Conservation (phyloP, 2,329 filamentous ascomycete species). For the Rutstroemia sp. region DNA sequence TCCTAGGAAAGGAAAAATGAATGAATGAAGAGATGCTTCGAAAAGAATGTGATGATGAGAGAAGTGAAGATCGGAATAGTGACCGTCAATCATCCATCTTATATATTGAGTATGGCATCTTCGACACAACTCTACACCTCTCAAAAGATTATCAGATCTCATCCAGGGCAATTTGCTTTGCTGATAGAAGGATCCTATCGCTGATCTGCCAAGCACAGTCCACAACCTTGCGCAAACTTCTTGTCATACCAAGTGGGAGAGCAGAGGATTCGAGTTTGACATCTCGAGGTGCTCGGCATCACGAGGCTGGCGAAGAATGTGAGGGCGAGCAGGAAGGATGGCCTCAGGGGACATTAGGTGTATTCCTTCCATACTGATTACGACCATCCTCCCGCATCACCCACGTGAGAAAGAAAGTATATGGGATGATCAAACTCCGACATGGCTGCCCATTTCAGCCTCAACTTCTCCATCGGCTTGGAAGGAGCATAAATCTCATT, state of each 20-base stretch:
- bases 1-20: slow-evolving; percentile 2
- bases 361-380: background rate
- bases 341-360: background rate
- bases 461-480: background rate
- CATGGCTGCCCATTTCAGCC: background rate
- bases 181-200: slow-evolving; percentile 2
- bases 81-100: background rate
- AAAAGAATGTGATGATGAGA: slow-evolving; percentile 4
- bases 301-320: background rate
- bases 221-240: background rate
- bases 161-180: background rate
- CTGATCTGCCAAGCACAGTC: background rate
- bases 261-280: background rate
- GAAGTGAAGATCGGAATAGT: background rate
- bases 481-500: background rate
- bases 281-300: background rate
- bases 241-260: background rate
- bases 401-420: background rate
- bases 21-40: background rate
- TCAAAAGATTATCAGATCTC: background rate
- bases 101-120: background rate
- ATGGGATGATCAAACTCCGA: slow-evolving; percentile 3
- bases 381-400: background rate
- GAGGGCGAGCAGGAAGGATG: background rate
- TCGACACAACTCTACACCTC: background rate